phyloP scores from a whole-genome alignment of 2,329 filamentous ascomycete genomes.

The Sporothrix inflata region DNA sequence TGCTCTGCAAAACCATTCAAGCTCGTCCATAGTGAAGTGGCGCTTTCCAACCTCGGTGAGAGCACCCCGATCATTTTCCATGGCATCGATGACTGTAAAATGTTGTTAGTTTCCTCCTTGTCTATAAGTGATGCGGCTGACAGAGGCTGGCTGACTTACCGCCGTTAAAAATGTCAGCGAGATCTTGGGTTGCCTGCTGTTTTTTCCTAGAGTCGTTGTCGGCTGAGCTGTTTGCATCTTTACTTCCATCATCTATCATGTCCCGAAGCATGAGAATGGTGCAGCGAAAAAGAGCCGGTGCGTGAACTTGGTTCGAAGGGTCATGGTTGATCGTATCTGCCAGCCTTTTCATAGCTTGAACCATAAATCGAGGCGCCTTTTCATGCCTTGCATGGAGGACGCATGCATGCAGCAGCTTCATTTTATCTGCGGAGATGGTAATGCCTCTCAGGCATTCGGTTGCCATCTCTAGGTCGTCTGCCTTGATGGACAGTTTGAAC shows the following conservation, averaged over 20 bases:
- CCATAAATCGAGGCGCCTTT: conserved; percentile 63
- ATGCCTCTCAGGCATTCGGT: conserved; percentile 66
- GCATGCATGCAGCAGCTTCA: conserved; percentile 76
- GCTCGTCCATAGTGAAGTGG: conserved; percentile 65
- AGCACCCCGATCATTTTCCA: conserved; percentile 47
- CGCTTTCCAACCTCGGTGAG: conserved; percentile 46
- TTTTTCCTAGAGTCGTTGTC: neutral
- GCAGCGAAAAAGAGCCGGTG: conserved; percentile 68
- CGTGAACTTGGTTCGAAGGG: conserved; percentile 54
- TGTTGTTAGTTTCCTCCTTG: neutral
- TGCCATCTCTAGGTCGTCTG: conserved; percentile 61
- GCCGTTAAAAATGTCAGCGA: conserved; percentile 47
- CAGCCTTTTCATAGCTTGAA: conserved; percentile 62
- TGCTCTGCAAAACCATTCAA: conserved; percentile 84
- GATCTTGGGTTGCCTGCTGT: conserved; percentile 21
- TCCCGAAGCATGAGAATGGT: conserved; percentile 55
- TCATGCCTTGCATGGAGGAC: conserved; percentile 72
- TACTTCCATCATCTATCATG: conserved; percentile 44
- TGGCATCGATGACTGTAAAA: conserved; percentile 39
- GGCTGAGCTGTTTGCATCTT: conserved; percentile 9
- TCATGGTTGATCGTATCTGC: conserved; percentile 58
- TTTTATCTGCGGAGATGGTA: conserved; percentile 55
- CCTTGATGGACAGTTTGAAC: conserved; percentile 71
- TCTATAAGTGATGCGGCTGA: neutral
- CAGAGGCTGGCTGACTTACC: conserved; percentile 41